Base-by-base conservation (phyloP, 805 yeast genomes). In the Candida parachauliodes region DNA sequence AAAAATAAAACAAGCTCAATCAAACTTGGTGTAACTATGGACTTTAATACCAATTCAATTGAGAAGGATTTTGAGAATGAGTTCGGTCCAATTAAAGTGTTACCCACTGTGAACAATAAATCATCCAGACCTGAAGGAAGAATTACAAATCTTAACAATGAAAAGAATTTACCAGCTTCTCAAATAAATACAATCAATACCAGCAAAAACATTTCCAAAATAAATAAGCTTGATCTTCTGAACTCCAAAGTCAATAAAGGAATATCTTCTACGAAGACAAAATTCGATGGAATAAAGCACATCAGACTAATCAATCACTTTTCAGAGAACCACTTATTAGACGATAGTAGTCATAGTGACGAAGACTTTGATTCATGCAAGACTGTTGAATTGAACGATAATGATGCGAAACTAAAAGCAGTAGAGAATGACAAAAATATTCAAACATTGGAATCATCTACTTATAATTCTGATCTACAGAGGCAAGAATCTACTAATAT, bases 21-120 rank as follows among this genome's bases (percentile, higher is more conserved):
- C n/a, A n/a, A 27, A n/a, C n/a, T n/a, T n/a, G n/a, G n/a, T n/a
- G n/a, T n/a, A n/a, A 23, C 16, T 21, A 21, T 21, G 24, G 24
- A 21, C 10, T 21, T 10, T 21, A 21, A 21, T n/a, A n/a, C n/a
- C n/a, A 17, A 22, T 12, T 11, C 35, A 8, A 10, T 43, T 14
- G 54, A 44, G 18, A 39, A 48, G 14, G 67, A 59, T 30, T 58
- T 60, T 28, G 57, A 50, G 8, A 55, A 55, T 3, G 68, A 62
- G 40, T 63, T 63, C 34, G 42, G 33, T 12, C 51, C 64, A 7
- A 45, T 62, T n/a, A 57, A 50, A 36, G 37, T 42, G 18, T 40
- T 57, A 30, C 41, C 58, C 12, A 34, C 24, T 21, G 24, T 8
- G 10, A 10, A 21, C 24, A n/a, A n/a, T n/a, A n/a, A n/a, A n/a